Evolutionary conservation across 1,284 basidiomycete species (phyloP), one percentile per base, ranked within the genome.

Genomic region (Ustilago loliicola): DNA sequence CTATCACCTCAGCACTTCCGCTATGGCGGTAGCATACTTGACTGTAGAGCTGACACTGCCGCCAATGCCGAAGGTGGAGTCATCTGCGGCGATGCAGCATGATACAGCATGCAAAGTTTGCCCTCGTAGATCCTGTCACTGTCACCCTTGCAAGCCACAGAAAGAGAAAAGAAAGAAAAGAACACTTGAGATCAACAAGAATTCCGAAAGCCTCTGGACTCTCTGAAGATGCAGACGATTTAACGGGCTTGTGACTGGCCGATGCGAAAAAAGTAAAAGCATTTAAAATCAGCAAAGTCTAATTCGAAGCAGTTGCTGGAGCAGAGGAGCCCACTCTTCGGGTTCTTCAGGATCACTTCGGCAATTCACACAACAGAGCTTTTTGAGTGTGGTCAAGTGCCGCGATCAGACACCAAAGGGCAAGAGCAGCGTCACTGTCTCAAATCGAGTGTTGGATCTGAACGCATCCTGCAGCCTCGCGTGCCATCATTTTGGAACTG

Each of bases 241-340:
- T 34, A 53, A 6, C 54, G 23, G 25, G 36, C 13, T 42, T 27
- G 30, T 38, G 54, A 56, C 23, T 45, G 42, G 29, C 25, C 23
- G 40, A 10, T 6, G 10, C 55, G 11, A 34, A 50, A 50, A 50
- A 29, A 50, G 17, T 13, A 6, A 38, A 38, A 8, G 9, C 17
- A 15, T 61, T 61, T 48, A 38, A 61, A 61, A 61, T 53, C 34
- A 48, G 30, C 59, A 50, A 51, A 21, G 10, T 30, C 34, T 47
- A 32, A 58, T 58, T 58, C 30, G 56, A 47, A 32, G 51, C 30
- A 34, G 36, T n/a, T 40, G 21, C 9, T 23, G 36, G 6, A 38
- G 53, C 21, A 54, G 34, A 10, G 13, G 15, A 40, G 36, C 34
- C 34, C 34, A 17, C 36, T 40, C 54, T 23, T 19, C 34, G 32